Percentiles rank a stretch among this genome's conserved stretches.
These are phyloP conservation scores for Meyerozyma carpophila DNA, from an alignment of 1,139 yeast species.

Conservation along the genomic window DNA sequence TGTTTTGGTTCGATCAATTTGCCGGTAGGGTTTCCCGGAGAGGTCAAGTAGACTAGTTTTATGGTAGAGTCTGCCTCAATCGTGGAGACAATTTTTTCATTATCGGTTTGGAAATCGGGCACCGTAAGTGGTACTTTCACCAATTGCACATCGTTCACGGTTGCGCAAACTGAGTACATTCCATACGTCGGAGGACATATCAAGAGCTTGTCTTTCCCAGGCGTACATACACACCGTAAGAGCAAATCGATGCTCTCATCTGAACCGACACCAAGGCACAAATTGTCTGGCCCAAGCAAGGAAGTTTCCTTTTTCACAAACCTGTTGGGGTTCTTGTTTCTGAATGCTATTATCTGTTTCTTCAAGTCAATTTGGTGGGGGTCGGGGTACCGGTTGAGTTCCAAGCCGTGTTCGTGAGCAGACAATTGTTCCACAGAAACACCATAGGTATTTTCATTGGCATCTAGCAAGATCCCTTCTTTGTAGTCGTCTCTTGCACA, in stretches of 20 bases:
- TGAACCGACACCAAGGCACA: slow-evolving; percentile 94
- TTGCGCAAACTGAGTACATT: slow-evolving; percentile 90
- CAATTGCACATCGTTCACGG: slow-evolving; percentile 77
- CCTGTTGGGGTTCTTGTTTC: slow-evolving; percentile 48
- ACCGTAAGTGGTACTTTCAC: slow-evolving; percentile 61
- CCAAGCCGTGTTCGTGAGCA: slow-evolving; percentile 27
- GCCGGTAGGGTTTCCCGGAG: slow-evolving; percentile 98
- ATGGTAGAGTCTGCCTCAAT: slow-evolving; percentile 55
- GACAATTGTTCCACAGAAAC: slow-evolving; percentile 50
- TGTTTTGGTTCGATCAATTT: slow-evolving; percentile 46
- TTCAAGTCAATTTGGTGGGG: slow-evolving; percentile 90
- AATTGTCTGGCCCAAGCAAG: slow-evolving; percentile 54
- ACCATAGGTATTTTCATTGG: slow-evolving; percentile 94
- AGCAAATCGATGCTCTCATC: slow-evolving; percentile 93
- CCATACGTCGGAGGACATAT: slow-evolving; percentile 97
- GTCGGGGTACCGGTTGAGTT: slow-evolving; percentile 89
- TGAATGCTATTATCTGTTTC: slow-evolving; percentile 59
- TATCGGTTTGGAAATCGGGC: slow-evolving; percentile 62
- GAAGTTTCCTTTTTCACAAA: slow-evolving; percentile 12
- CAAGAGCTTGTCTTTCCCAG: slow-evolving; percentile 75
- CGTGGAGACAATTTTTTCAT: slow-evolving; percentile 47
- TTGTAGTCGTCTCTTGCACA: slow-evolving; percentile 94
- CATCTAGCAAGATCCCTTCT: slow-evolving; percentile 83
- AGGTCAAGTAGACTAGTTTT: slow-evolving; percentile 78
- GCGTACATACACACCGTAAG: slow-evolving; percentile 78